Conservation (phyloP, 1,139 yeast species). For the Candida gigantensis region DNA sequence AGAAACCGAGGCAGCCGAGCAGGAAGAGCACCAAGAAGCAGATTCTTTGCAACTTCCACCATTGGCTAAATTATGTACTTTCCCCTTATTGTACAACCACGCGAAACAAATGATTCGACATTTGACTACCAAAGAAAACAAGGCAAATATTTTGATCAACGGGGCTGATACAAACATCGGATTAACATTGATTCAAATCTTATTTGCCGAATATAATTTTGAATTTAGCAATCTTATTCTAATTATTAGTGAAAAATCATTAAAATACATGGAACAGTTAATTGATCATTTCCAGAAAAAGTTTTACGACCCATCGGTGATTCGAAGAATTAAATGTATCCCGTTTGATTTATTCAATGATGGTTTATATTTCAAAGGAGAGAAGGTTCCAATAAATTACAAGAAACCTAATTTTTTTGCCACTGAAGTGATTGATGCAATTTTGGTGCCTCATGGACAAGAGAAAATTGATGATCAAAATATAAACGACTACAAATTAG, state of each 20-base stretch:
- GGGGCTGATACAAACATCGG: slow-evolving; percentile 49
- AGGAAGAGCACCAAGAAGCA: no score
- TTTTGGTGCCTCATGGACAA: slow-evolving; percentile 25
- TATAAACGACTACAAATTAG: slow-evolving; percentile 33
- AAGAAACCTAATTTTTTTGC: slow-evolving; percentile 46
- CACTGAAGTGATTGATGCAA: slow-evolving; percentile 37
- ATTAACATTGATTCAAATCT: slow-evolving; percentile 37
- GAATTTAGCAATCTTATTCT: slow-evolving; percentile 30
- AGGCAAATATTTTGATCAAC: slow-evolving; percentile 38
- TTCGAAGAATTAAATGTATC: slow-evolving; percentile 27
- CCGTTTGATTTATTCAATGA: slow-evolving; percentile 39
- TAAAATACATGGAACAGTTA: slow-evolving; percentile 24
- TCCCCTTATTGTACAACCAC: slow-evolving; percentile 41
- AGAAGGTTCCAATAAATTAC: slow-evolving; percentile 33
- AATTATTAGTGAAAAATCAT: slow-evolving; percentile 31
- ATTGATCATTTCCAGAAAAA: slow-evolving; percentile 22
- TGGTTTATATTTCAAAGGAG: slow-evolving; percentile 41
- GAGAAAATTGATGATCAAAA: slow-evolving; percentile 23
- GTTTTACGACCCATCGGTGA: slow-evolving; percentile 24
- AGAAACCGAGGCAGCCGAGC: slow-evolving; percentile 12
- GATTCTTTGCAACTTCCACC: slow-evolving; percentile 31
- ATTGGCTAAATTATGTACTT: slow-evolving; percentile 36
- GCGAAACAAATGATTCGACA: slow-evolving; percentile 41
- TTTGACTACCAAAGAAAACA: slow-evolving; percentile 18
- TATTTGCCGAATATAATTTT: slow-evolving; percentile 26